phyloP scores from a whole-genome alignment of 2,329 filamentous ascomycete genomes.

The Colletotrichum sp. region DNA sequence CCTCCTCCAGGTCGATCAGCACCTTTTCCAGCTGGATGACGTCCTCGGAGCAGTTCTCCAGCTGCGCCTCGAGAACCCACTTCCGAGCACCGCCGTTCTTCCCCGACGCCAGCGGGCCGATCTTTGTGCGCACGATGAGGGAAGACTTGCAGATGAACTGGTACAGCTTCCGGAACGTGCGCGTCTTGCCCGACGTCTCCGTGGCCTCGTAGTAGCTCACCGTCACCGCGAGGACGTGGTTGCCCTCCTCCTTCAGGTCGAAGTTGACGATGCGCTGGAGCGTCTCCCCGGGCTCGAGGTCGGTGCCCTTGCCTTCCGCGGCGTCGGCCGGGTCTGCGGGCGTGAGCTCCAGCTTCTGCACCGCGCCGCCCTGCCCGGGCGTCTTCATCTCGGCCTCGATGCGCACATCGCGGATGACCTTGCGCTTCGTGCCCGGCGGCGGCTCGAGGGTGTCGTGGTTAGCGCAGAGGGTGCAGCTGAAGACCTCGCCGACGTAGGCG shows the following conservation, averaged over 20 bases:
- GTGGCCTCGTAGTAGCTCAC: conserved; percentile 91
- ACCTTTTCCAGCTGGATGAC: conserved; percentile 78
- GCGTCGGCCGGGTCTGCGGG: conserved; percentile 23
- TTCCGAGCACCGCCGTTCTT: conserved; percentile 35
- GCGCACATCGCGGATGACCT: conserved; percentile 74
- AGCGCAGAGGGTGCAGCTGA: conserved; percentile 93
- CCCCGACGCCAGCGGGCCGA: conserved; percentile 62
- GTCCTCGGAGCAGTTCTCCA: conserved; percentile 92
- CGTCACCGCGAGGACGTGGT: conserved; percentile 90
- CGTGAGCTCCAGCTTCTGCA: conserved; percentile 71
- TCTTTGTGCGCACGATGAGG: conserved; percentile 89
- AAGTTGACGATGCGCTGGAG: conserved; percentile 84
- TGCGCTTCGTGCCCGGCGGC: conserved; percentile 30
- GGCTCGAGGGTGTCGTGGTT: conserved; percentile 74
- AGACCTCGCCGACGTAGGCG: conserved; percentile 94
- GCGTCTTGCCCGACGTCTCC: conserved; percentile 71
- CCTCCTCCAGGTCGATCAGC: conserved; percentile 56
- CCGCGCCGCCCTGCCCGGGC: conserved; percentile 59
- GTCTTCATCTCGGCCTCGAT: conserved; percentile 97
- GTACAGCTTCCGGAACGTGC: conserved; percentile 94
- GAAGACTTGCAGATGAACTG: conserved; percentile 94
- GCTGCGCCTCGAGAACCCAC: conserved; percentile 89
- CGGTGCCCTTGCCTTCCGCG: conserved; percentile 34
- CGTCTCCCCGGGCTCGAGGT: conserved; percentile 68
- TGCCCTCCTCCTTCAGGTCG: conserved; percentile 91